Percentiles rank a stretch among this genome's conserved stretches.
phyloP scores from a whole-genome alignment of 1,139 yeast genomes.

The Diutina pseudorugosa region DNA sequence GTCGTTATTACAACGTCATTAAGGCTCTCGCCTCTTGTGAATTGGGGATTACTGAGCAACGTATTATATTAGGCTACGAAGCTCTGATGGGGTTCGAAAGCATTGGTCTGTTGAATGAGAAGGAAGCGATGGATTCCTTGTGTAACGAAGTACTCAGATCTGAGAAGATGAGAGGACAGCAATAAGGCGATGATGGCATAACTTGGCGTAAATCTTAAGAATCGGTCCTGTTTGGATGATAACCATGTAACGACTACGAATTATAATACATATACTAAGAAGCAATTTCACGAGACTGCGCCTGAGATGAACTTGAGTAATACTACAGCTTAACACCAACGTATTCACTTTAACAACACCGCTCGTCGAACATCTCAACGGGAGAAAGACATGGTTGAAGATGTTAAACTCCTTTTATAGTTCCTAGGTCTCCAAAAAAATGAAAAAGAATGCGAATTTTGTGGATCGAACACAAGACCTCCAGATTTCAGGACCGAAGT shows the following conservation, averaged over 20 bases:
- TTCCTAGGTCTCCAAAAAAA: too few relatives aligned
- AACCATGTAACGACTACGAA: not conserved
- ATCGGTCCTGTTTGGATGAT: not conserved
- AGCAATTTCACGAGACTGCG: too few relatives aligned
- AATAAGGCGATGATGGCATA: too few relatives aligned
- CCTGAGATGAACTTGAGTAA: too few relatives aligned
- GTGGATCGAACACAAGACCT: slow-evolving; percentile 4
- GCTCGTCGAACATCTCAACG: too few relatives aligned
- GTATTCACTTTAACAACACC: too few relatives aligned
- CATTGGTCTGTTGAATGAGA: slow-evolving; percentile 63
- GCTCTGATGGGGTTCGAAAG: slow-evolving; percentile 72
- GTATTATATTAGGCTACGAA: slow-evolving; percentile 77
- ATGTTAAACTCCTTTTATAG: too few relatives aligned
- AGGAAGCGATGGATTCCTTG: slow-evolving; percentile 60
- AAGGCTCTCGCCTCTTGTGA: slow-evolving; percentile 72
- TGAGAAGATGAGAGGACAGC: slow-evolving; percentile 48
- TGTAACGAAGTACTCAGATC: slow-evolving; percentile 65
- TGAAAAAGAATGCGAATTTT: not conserved
- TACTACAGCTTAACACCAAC: too few relatives aligned
- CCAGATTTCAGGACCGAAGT: slow-evolving; percentile 3
- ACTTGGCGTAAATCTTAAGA: not conserved
- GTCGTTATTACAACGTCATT: slow-evolving; percentile 77
- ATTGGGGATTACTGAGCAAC: slow-evolving; percentile 72
- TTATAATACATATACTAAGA: too few relatives aligned
- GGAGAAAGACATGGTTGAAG: too few relatives aligned